Evolutionary conservation across 2,329 filamentous ascomycete genomes (phyloP), one percentile per base, ranked within the genome.

Genomic region (Waltergamsia citrina): DNA sequence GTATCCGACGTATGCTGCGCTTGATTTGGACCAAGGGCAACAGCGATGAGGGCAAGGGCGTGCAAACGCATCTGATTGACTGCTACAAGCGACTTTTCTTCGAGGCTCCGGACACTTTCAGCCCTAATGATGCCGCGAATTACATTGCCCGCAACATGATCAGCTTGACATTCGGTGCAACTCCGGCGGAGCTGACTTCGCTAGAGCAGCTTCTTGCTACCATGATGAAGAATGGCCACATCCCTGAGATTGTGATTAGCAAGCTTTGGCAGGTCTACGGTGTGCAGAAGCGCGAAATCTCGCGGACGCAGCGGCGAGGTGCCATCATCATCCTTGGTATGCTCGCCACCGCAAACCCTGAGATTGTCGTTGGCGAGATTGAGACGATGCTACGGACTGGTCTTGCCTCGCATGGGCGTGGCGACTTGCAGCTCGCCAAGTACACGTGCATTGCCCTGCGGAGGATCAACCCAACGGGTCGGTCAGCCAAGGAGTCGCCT

Each of bases 21-120:
- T 69, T 98, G 15, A 98, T 98, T 56, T 98, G 92, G 92, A 98
- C 92, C 43, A 98, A 98, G 62, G 90, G 92, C 46, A 98, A 96
- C 60, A 96, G 87, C 48, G 92, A 98, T 50, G 93, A 98, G 67
- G 92, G 93, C 48, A 98, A 96, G 62, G 92, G 92, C 36, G 88
- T 98, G 3, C 93, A 98, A 54, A 85, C 84, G 3, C 92, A 98
- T 57, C 70, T 98, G 20, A 94, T 98, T 44, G 92, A 98, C 46
- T 94, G 86, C 56, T 98, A 98, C 65, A 92, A 84, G 52, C 79
- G 85, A 15, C 74, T 98, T 1, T 98, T 96, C 60, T 98, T 98
- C 48, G 86, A 94, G 51, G 88, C 93, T 1, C 92, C 92, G 1
- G 85, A 87, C 39, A 79, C 79, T 5, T 95, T 94, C 60, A 85